phyloP scores from a whole-genome alignment of 768 basidiomycete genomes.

The Tephrocybe sp. region DNA sequence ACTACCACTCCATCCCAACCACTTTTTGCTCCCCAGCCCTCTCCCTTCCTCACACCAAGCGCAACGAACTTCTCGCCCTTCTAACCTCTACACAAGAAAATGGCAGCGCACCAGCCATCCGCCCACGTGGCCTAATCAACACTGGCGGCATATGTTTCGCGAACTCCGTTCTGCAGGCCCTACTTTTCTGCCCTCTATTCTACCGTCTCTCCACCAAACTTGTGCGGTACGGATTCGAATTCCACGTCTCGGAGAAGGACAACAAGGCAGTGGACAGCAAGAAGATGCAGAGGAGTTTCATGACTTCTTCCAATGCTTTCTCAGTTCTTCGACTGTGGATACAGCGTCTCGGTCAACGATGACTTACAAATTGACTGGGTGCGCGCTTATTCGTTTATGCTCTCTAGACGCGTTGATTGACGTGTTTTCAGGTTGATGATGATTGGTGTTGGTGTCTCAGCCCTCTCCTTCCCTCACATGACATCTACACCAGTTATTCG shows the following conservation, averaged over 20 bases:
- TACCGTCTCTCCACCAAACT: constrained; percentile 73
- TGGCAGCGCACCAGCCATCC: constrained; percentile 30
- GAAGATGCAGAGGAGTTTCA: too few relatives aligned
- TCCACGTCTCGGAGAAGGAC: constrained; percentile 24
- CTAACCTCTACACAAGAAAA: constrained; percentile 35
- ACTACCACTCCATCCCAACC: constrained; percentile 25
- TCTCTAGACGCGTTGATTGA: too few relatives aligned
- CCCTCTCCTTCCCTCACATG: too few relatives aligned
- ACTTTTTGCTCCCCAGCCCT: constrained; percentile 20
- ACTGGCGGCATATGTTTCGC: constrained; percentile 98
- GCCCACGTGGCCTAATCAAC: constrained; percentile 85
- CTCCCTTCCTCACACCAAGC: constrained; percentile 35
- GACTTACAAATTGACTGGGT: too few relatives aligned
- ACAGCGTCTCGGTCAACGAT: too few relatives aligned
- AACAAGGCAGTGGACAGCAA: constrained; percentile 75
- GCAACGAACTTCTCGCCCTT: constrained; percentile 52
- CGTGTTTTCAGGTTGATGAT: too few relatives aligned
- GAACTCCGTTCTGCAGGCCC: constrained; percentile 87
- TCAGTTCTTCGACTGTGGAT: too few relatives aligned
- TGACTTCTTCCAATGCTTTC: too few relatives aligned
- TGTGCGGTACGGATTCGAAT: constrained; percentile 43
- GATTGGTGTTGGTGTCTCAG: too few relatives aligned
- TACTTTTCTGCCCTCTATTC: constrained; percentile 89
- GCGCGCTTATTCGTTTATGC: too few relatives aligned
- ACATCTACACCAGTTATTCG: too few relatives aligned